Base-by-base conservation (phyloP, 768 basidiomycete genomes). In the Tylopilus sp. region DNA sequence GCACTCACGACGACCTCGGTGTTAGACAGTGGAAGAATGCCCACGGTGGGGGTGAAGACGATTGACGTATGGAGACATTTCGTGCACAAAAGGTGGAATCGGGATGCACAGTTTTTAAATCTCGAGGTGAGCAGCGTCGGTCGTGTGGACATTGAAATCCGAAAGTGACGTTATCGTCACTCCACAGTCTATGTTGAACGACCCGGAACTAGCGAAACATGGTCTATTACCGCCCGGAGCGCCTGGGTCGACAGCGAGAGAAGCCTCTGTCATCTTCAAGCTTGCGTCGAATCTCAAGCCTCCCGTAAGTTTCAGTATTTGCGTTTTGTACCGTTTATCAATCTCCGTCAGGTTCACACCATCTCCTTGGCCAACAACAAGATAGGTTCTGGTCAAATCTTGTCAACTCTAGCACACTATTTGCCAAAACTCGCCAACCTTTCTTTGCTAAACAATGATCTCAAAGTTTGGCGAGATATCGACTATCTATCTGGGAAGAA, bases 251-350 rank as follows among this genome's bases (percentile, higher is more conserved):
- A 76, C 80, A 24, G 65, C 71, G 21, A 81, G 77, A 54, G 87
- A 90, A 61, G 84, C 87, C 0, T 81, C 86, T 6, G 92, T 95
- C 11, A 84, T 98, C 41, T 94, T 94, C 77, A 94, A 94, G 69
- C 76, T 95, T 12, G 91, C 93, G 1, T 78, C 81, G 19, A 79
- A 86, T 59, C 80, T 94, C 48, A 83, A 82, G 58, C 92, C 93
- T 33, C 78, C 83, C 51, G 91, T 90, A 61, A 50, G 76, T 62
- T 24, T 47, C 16, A 25, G 4, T 24, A 3, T 41, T 45, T 19
- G n/a, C 38, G 51, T 17, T 21, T 9, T 21, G 8, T 3, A 3
- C 3, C 13, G n/a, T 41, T 33, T 28, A 34, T 22, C 44, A 48
- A 58, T 25, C 22, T 3, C 52, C 40, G 12, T 45, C 36, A 88